Percentiles rank a stretch among this genome's conserved stretches.
phyloP scores from a whole-genome alignment of 345 rosid genomes.

The Citrus glauca region DNA sequence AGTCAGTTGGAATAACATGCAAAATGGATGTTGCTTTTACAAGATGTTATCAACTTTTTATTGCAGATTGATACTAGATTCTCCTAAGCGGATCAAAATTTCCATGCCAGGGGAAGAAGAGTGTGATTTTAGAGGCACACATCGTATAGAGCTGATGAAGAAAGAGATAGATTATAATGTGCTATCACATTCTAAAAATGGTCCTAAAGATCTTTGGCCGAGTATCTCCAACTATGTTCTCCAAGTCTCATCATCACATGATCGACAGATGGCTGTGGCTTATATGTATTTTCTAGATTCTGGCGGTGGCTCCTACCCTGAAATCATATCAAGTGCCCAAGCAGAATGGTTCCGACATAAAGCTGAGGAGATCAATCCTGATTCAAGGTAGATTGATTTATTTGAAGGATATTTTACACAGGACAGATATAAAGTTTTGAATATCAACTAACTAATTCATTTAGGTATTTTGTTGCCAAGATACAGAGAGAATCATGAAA shows the following conservation, averaged over 20 bases:
- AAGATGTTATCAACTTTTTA: not conserved
- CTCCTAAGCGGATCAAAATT: not conserved
- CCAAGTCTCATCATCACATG: constrained; percentile 36
- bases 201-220: constrained; percentile 79
- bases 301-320: constrained; percentile 89
- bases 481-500: no score
- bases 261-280: constrained; percentile 30
- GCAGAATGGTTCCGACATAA: constrained; percentile 63
- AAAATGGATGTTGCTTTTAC: no score
- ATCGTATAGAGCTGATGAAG: constrained; percentile 51
- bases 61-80: constrained; percentile 4
- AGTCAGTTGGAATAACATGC: no score
- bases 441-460: not conserved
- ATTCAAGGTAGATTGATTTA: constrained; percentile 44
- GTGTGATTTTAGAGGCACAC: constrained; percentile 56
- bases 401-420: not conserved
- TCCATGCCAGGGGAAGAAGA: constrained; percentile 27
- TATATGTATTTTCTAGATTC: constrained; percentile 86
- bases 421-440: not conserved
- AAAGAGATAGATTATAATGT: constrained; percentile 43
- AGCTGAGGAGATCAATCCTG: constrained; percentile 58
- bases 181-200: constrained; percentile 45
- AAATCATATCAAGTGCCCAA: constrained; percentile 72
- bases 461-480: not conserved
- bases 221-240: constrained; percentile 76